phyloP scores from a whole-genome alignment of 208 protist species.

The Acanthamoeba pearcei region DNA sequence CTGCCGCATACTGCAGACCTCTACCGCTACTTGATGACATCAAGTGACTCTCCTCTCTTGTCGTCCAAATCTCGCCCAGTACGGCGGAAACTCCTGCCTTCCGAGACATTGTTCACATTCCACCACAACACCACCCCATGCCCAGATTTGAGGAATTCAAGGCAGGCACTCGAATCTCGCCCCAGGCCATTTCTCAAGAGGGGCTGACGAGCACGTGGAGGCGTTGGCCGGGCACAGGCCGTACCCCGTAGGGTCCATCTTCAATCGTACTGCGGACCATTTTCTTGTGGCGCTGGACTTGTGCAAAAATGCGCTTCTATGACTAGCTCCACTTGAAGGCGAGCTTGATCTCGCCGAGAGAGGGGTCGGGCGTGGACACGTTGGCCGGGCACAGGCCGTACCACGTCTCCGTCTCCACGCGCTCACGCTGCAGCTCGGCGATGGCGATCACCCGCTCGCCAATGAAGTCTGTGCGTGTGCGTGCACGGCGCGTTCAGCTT shows the following conservation, averaged over 20 bases:
- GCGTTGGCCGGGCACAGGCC: neutral
- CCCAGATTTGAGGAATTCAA: too few species aligned
- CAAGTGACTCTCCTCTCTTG: neutral
- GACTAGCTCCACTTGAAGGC: neutral
- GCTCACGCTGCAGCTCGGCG: neutral
- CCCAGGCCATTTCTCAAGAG: too few species aligned
- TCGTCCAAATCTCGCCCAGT: neutral
- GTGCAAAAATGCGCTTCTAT: too few species aligned
- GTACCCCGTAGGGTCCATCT: neutral
- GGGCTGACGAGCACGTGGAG: too few species aligned
- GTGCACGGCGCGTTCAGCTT: neutral
- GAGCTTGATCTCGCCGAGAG: conserved; percentile 27
- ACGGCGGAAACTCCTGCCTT: too few species aligned
- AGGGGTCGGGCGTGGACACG: neutral
- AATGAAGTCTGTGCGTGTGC: neutral
- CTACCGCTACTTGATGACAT: neutral
- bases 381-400: conserved; percentile 3
- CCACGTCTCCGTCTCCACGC: neutral
- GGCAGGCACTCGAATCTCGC: too few species aligned
- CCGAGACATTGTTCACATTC: too few species aligned
- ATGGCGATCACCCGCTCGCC: neutral
- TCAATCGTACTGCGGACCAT: too few species aligned
- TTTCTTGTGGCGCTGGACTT: too few species aligned
- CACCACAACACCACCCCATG: too few species aligned
- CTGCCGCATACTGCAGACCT: neutral